phyloP scores from a whole-genome alignment of 2,329 filamentous ascomycete genomes.

The Alternaria gaisen region DNA sequence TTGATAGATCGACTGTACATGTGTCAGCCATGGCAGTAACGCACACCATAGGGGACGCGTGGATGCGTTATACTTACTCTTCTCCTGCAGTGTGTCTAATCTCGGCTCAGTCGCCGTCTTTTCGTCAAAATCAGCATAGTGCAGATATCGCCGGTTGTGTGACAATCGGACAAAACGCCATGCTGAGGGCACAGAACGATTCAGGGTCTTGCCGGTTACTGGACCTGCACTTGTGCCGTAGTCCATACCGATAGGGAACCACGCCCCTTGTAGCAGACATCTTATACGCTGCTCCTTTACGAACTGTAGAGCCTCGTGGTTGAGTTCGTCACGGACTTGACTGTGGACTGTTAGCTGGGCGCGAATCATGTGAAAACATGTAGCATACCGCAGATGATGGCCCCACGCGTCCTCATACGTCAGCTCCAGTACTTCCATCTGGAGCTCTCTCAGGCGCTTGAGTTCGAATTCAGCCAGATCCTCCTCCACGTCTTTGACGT shows the following conservation, averaged over 20 bases:
- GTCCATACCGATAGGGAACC: slow-evolving; percentile 73
- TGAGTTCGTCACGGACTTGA: slow-evolving; percentile 90
- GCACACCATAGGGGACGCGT: slow-evolving; percentile 19
- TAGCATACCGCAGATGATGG: slow-evolving; percentile 72
- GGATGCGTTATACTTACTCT: slow-evolving; percentile 60
- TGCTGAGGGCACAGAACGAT: slow-evolving; percentile 58
- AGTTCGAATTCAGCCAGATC: slow-evolving; percentile 87
- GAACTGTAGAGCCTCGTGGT: slow-evolving; percentile 91
- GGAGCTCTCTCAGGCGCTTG: slow-evolving; percentile 77
- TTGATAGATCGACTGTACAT: slow-evolving; percentile 75
- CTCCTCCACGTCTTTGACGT: slow-evolving; percentile 87
- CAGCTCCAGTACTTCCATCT: slow-evolving; percentile 91
- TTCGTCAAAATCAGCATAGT: slow-evolving; percentile 84
- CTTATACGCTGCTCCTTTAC: slow-evolving; percentile 96
- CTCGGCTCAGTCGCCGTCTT: slow-evolving; percentile 72
- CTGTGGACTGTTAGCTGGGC: slow-evolving; percentile 44
- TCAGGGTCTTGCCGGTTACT: slow-evolving; percentile 54
- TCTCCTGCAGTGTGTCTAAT: slow-evolving; percentile 77
- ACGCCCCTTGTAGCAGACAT: slow-evolving; percentile 86
- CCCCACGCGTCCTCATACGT: slow-evolving; percentile 97
- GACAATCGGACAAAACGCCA: slow-evolving; percentile 90
- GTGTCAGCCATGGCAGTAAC: slow-evolving; percentile 41
- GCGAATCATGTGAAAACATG: not conserved
- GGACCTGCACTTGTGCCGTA: slow-evolving; percentile 59
- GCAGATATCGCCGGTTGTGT: slow-evolving; percentile 87